Base-by-base conservation (phyloP, 768 basidiomycete genomes). In the Pisolithus albus region DNA sequence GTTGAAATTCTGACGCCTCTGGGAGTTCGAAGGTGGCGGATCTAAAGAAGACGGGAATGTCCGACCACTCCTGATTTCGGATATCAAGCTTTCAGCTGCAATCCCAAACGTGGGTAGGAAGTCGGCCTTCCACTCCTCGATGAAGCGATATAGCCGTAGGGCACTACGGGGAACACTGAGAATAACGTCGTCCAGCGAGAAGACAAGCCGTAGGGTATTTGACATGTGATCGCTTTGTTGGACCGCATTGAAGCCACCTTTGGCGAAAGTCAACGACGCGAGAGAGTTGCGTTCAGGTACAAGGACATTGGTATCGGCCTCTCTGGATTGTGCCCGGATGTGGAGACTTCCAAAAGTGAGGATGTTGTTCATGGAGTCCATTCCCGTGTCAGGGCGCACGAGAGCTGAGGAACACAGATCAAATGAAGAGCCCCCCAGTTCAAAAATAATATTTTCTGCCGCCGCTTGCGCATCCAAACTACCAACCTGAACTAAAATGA, bases 91-190 rank as follows among this genome's bases (percentile, higher is more conserved):
- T 52, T 82, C 78, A 28, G 86, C 61, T 24, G 84, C 81, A 13
- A 78, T 75, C 59, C 91, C 83, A 37, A 91, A 76, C 5, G 77
- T 84, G 16, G 90, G 84, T 28, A 92, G 72, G 59, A 85, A 91
- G 58, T 90, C 85, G 5, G 79, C 79, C 59, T 81, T 74, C 92
- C 92, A 93, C 59, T 90, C 85, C 59, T 90, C 85, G 23, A 85
- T 64, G 60, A 91, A 92, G 36, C 77, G 80, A 64, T 88, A 88
- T 4, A 90, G 72, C 15, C 84, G 81, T 28, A 92, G 73, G 26
- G 85, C 89, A 57, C 89, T 92, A 23, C 89, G 84, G 4, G 90
- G 90, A 21, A 92, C 81, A 50, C 76, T 76, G 41, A 87, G 61
- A 26, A 74, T 70, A 23, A 85, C 59, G 21, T 70, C 70, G 10